These are phyloP conservation scores for Metschnikowia picachoensis DNA, from an alignment of 805 yeast species.

Conservation along the genomic window DNA sequence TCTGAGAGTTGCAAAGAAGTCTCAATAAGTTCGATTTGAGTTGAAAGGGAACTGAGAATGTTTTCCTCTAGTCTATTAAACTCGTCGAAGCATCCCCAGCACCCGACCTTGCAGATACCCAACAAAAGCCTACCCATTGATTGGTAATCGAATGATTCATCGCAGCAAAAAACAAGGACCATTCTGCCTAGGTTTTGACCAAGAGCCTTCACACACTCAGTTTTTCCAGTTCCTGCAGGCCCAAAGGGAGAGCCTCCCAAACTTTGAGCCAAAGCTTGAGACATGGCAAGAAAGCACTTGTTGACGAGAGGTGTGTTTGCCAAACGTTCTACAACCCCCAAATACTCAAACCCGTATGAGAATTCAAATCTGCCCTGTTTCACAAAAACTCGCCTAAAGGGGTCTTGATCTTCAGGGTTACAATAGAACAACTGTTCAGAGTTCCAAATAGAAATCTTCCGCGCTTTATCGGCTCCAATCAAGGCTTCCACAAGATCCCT, in stretches of 20 bases:
- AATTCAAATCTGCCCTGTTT: slow-evolving; percentile 50
- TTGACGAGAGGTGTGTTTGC: slow-evolving; percentile 75
- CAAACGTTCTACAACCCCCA: slow-evolving; percentile 68
- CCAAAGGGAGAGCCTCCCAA: slow-evolving; percentile 92
- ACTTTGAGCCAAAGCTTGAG: slow-evolving; percentile 67
- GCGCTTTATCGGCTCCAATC: slow-evolving; percentile 7
- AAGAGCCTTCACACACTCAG: slow-evolving; percentile 82
- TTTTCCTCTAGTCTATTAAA: slow-evolving; percentile 74
- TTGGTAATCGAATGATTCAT: slow-evolving; percentile 78
- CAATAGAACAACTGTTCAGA: slow-evolving; percentile 50
- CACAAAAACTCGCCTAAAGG: slow-evolving; percentile 37
- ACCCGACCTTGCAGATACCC: slow-evolving; percentile 80
- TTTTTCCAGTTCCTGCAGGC: slow-evolving; percentile 97
- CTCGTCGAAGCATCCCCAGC: slow-evolving; percentile 97
- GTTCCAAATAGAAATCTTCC: slow-evolving; percentile 41
- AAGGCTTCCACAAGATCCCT: slow-evolving; percentile 33
- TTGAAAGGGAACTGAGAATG: slow-evolving; percentile 79
- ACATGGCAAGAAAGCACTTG: slow-evolving; percentile 61
- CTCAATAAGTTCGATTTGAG: slow-evolving; percentile 73
- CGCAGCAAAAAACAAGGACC: slow-evolving; percentile 89
- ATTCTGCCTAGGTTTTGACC: slow-evolving; percentile 75
- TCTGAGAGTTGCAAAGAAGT: slow-evolving; percentile 37
- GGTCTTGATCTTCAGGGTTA: slow-evolving; percentile 21
- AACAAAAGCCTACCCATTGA: slow-evolving; percentile 72
- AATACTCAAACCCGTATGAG: slow-evolving; percentile 75